phyloP scores from a whole-genome alignment of 495 filamentous ascomycete species.

The Barbatosphaeria neglecta region DNA sequence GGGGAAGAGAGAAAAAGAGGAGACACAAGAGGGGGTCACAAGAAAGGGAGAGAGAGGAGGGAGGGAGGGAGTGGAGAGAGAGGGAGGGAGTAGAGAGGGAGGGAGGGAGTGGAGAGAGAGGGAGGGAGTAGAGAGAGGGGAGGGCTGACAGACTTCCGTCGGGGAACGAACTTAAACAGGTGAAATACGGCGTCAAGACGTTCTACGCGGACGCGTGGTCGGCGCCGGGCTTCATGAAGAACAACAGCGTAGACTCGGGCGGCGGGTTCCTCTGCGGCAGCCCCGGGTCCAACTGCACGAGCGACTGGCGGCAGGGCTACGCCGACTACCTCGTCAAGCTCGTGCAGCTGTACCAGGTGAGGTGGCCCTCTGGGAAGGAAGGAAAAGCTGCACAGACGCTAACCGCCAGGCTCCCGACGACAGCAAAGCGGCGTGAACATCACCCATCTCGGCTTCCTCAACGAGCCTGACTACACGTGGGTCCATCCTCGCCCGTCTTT shows the following conservation, averaged over 20 bases:
- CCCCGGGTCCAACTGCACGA: constrained; percentile 26
- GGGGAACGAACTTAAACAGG: neutral
- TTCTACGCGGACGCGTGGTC: constrained; percentile 46
- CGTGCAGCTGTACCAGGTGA: constrained; percentile 31
- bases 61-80: too few relatives aligned
- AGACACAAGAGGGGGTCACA: neutral
- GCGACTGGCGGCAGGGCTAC: constrained; percentile 45
- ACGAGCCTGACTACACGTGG: constrained; percentile 40
- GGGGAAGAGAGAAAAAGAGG: neutral
- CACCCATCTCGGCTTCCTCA: constrained; percentile 42
- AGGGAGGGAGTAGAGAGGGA: too few relatives aligned
- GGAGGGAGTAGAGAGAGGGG: too few relatives aligned
- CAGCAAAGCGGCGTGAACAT: constrained; percentile 28
- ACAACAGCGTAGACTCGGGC: constrained; percentile 26
- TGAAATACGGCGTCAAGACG: constrained; percentile 26
- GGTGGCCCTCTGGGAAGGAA: too few relatives aligned
- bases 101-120: too few relatives aligned
- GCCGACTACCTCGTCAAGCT: constrained; percentile 44
- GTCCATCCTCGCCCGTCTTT: neutral
- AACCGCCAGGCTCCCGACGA: neutral
- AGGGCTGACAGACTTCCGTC: too few relatives aligned
- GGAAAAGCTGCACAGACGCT: neutral
- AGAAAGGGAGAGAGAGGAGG: too few relatives aligned
- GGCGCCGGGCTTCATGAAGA: constrained; percentile 49
- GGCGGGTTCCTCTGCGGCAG: constrained; percentile 40